phyloP scores from a whole-genome alignment of 2,329 filamentous ascomycete genomes.

The Colletotrichum chrysophilum region DNA sequence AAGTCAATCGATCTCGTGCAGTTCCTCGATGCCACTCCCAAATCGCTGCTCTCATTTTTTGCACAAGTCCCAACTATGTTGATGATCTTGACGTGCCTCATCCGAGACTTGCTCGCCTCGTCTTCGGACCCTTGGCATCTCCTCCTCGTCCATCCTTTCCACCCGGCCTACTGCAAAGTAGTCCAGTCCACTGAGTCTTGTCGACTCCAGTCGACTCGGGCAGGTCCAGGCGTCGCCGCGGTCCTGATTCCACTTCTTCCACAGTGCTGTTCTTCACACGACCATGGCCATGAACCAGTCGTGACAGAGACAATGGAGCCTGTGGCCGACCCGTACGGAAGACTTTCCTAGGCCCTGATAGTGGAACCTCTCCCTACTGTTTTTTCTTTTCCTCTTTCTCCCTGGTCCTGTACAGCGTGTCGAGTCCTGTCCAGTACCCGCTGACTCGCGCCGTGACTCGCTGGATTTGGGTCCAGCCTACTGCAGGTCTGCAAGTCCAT shows the following conservation, averaged over 20 bases:
- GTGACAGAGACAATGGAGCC: not conserved
- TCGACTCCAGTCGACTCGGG: not conserved
- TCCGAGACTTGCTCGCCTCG: not conserved
- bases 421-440: not conserved
- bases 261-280: not conserved
- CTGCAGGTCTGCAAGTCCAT: slow-evolving; percentile 23
- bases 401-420: slow-evolving; percentile 2
- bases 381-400: not conserved
- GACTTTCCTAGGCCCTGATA: not conserved
- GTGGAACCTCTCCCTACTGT: not conserved
- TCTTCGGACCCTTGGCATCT: not conserved
- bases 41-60: not conserved
- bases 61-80: not conserved
- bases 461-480: slow-evolving; percentile 5
- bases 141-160: not conserved
- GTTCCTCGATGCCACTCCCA: not conserved
- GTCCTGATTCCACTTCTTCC: not conserved
- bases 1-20: not conserved
- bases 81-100: not conserved
- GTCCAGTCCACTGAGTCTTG: not conserved
- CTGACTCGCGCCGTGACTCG: slow-evolving; percentile 22
- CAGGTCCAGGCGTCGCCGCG: not conserved
- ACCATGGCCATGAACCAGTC: not conserved
- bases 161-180: not conserved
- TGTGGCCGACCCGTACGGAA: not conserved